Base-by-base conservation (phyloP, 495 filamentous ascomycete species). In the Peziza echinospora region DNA sequence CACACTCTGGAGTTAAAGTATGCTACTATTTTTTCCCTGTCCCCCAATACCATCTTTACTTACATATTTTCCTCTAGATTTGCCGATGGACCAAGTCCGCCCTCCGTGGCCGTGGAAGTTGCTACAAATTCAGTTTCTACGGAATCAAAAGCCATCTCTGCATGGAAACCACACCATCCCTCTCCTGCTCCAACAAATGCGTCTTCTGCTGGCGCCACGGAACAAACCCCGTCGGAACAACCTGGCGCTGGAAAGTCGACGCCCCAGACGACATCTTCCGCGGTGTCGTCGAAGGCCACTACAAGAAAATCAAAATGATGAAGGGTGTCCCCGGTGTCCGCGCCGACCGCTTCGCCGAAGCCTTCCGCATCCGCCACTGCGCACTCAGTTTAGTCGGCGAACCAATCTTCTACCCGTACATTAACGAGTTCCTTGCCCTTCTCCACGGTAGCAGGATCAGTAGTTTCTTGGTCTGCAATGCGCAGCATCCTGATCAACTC, bases 131-230 rank as follows among this genome's bases (percentile, higher is more conserved):
- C 61, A 85, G 80, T 5, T 93, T 96, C 65, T 96, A 96, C 62
- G 87, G 86, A 50, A 96, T 96, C 58, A 72, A 76, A 47, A 93
- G 86, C 1, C 87, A 96, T 54, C 76, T 89, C 37, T 96, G 87
- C 65, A 96, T 96, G 87, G 87, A 96, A 64, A 82, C 85, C 3
- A 96, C 87, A 0, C 87, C 87, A 0, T 92, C 85, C 1, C 72
- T 96, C 16, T 91, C 83, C 13, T 96, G 87, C 70, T 85, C 80
- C 54, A 96, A 96, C 62, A 96, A 96, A 60, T 96, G 87, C 63
- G 81, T 96, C 57, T 96, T 96, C 65, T 96, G 87, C 70, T 96
- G 87, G 87, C 78, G 87, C 10, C 87, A 94, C 58, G 87, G 87
- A 39, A 96, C 87, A 0, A 96, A 96, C 62, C 87, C 87, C 0